Conservation (phyloP, 768 basidiomycete species). For the Lactarius indigo region DNA sequence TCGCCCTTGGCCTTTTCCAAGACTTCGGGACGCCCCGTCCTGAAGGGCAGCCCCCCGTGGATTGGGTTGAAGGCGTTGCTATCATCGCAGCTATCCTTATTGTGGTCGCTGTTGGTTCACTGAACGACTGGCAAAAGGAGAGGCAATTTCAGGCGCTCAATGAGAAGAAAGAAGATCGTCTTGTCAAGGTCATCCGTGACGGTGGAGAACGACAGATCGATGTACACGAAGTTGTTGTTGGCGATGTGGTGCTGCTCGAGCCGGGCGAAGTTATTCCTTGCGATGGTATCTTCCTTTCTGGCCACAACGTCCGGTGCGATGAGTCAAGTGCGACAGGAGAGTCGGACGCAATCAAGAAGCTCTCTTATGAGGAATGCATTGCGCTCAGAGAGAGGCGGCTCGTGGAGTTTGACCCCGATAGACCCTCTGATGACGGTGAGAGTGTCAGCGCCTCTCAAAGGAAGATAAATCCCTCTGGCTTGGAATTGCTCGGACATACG, state of each 20-base stretch:
- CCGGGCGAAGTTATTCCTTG: conserved; percentile 96
- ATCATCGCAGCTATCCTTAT: conserved; percentile 74
- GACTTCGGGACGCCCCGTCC: conserved; percentile 75
- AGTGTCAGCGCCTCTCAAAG: conserved; percentile 29
- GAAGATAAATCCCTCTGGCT: conserved; percentile 24
- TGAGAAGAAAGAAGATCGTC: conserved; percentile 92
- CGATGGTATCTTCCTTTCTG: conserved; percentile 89
- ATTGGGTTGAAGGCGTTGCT: conserved; percentile 95
- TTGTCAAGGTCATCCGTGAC: conserved; percentile 59
- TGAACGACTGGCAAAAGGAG: conserved; percentile 99
- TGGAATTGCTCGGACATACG: conserved; percentile 47
- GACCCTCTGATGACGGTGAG: conserved; percentile 20
- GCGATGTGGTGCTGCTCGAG: conserved; percentile 87
- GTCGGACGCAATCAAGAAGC: conserved; percentile 91
- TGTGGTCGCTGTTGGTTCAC: conserved; percentile 83
- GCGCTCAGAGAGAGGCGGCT: conserved; percentile 39
- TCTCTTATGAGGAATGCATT: conserved; percentile 71
- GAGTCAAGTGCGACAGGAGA: conserved; percentile 97
- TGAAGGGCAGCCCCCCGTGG: conserved; percentile 67
- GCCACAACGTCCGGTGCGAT: conserved; percentile 93
- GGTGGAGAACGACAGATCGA: conserved; percentile 32
- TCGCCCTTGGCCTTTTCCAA: conserved; percentile 92
- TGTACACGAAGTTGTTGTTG: conserved; percentile 82
- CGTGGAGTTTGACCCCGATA: conserved; percentile 10
- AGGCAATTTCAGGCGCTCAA: conserved; percentile 91